Percentiles rank a stretch among this genome's conserved stretches.
Conservation (phyloP, 2,329 filamentous ascomycete species). For the Pestalotiopsis sp. region DNA sequence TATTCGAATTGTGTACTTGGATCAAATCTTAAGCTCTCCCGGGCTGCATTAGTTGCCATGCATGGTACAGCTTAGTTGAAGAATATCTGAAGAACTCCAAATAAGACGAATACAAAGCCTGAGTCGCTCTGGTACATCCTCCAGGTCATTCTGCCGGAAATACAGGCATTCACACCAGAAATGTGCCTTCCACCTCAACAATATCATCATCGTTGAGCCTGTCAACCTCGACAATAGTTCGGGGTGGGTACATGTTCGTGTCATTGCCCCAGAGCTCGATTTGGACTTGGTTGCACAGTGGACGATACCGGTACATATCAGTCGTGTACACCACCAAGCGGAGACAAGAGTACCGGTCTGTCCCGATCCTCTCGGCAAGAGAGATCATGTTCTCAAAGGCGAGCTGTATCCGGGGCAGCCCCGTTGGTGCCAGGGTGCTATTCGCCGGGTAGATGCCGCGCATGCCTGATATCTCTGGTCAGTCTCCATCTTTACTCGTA, state of each 20-base stretch:
- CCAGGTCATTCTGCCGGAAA: neutral
- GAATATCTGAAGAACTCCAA: too few relatives aligned
- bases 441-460: slow-evolving; percentile 33
- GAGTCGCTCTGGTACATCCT: neutral
- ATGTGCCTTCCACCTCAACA: slow-evolving; percentile 34
- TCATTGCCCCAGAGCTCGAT: slow-evolving; percentile 33
- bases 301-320: slow-evolving; percentile 36
- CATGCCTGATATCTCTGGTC: slow-evolving; percentile 24
- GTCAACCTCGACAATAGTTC: slow-evolving; percentile 34
- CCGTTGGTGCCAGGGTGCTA: slow-evolving; percentile 30
- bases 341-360: slow-evolving; percentile 21
- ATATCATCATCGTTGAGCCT: slow-evolving; percentile 36
- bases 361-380: slow-evolving; percentile 31
- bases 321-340: slow-evolving; percentile 33
- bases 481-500: neutral
- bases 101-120: neutral
- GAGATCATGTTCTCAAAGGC: slow-evolving; percentile 34
- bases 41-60: too few relatives aligned
- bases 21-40: too few relatives aligned
- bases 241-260: slow-evolving; percentile 29
- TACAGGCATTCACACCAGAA: slow-evolving; percentile 12
- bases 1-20: too few relatives aligned
- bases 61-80: too few relatives aligned
- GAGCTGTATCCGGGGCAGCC: slow-evolving; percentile 30
- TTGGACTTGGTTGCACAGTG: slow-evolving; percentile 33